Evolutionary conservation across 1,139 yeast species (phyloP), one percentile per base, ranked within the genome.

Genomic region (Citeromyces hawaiiensis): DNA sequence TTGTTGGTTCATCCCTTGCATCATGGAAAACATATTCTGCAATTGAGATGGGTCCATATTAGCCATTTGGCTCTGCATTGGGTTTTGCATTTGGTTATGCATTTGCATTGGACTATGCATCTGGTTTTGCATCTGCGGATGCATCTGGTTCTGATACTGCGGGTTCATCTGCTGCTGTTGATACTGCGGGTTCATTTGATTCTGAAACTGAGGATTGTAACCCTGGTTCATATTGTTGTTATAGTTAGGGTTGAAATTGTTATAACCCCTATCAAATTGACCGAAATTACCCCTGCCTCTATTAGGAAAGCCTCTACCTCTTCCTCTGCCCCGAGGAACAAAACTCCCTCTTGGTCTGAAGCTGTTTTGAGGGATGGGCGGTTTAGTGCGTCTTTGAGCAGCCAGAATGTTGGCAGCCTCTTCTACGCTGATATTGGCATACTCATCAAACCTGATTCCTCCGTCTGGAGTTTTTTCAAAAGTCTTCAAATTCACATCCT

Each of bases 401-500:
- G 58, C 40, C 44, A 55, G 50, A 45, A 67, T 54, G 44, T 77
- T 76, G 8, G 78, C 69, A 1, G 88, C 91, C 30, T 73, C 78
- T 35, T 73, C 73, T 4, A 76, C 64, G 6, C 78, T 77, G 16
- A 85, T 67, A 41, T 72, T 72, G 4, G 82, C 70, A 52, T 86
- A 87, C 52, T 87, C 95, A 51, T 85, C 94, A 55, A 82, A 87
- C 48, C 78, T 76, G 27, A 87, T 74, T 1, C 75, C 75, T n/a
- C 86, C 87, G 47, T 75, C 80, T 0, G 74, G 61, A 1, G 80
- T 69, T 31, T 67, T 68, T 52, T 83, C 83, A 54, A 82, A 87
- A 1, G 83, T 71, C 53, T 82, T 93, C 15, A 83, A 62, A 51
- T 83, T 86, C 14, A 86, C 69, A 38, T 67, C 63, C 13, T 63